phyloP scores from a whole-genome alignment of 495 filamentous ascomycete genomes.

The Podospora comata region DNA sequence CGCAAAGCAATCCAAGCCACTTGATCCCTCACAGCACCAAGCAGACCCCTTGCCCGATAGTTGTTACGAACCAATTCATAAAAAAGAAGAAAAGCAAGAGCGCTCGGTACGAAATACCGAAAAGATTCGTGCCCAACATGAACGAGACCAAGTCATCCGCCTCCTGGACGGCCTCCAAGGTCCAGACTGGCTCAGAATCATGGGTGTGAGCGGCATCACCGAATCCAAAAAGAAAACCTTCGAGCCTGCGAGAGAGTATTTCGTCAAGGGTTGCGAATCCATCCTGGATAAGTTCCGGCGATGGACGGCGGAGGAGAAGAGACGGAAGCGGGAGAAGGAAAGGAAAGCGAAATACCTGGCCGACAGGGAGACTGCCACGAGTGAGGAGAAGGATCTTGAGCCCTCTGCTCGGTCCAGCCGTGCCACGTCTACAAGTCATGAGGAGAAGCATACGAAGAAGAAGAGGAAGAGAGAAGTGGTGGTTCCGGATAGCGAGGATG shows the following conservation, averaged over 20 bases:
- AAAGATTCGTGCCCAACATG: constrained; percentile 85
- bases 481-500: constrained; percentile 25
- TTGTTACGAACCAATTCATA: constrained; percentile 66
- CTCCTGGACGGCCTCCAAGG: constrained; percentile 82
- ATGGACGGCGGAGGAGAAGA: constrained; percentile 90
- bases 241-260: constrained; percentile 78
- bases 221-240: constrained; percentile 79
- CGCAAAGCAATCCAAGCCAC: constrained; percentile 19
- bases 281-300: constrained; percentile 80
- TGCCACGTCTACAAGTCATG: constrained; percentile 8
- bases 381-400: constrained; percentile 21
- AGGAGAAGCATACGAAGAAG: constrained; percentile 23
- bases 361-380: constrained; percentile 26
- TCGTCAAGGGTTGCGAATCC: constrained; percentile 72
- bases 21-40: constrained; percentile 23
- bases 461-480: constrained; percentile 26
- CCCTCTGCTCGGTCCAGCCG: background rate
- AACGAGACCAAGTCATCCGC: constrained; percentile 81
- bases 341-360: constrained; percentile 35
- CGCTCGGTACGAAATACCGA: constrained; percentile 92
- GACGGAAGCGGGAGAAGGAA: constrained; percentile 67
- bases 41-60: constrained; percentile 69
- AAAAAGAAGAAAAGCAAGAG: constrained; percentile 79
- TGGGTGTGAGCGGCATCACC: constrained; percentile 86
- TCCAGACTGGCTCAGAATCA: constrained; percentile 88